Evolutionary conservation across 768 basidiomycete species (phyloP).

Genomic region (Russula dissimulans): DNA sequence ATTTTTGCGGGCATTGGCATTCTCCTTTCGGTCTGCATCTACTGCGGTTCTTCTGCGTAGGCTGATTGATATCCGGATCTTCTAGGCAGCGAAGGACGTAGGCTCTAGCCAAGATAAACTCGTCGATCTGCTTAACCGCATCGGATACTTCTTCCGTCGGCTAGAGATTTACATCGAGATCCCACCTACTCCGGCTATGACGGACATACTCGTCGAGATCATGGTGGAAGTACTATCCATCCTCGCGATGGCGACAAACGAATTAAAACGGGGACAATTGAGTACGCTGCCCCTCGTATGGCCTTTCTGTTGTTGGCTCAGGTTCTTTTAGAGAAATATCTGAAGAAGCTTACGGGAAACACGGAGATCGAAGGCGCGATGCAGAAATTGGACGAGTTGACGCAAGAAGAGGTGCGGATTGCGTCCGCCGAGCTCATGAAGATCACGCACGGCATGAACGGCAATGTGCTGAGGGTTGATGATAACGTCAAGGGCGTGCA

Average conservation of each 20-base stretch:
- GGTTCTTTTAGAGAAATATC: too few relatives aligned
- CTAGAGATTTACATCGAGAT: not conserved
- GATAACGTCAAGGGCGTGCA: too few relatives aligned
- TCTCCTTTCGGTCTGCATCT: not conserved
- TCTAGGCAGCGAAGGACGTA: not conserved
- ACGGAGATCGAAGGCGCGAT: too few relatives aligned
- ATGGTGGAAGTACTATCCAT: slow-evolving; percentile 1
- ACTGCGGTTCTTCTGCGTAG: too few relatives aligned
- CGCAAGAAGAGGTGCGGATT: too few relatives aligned
- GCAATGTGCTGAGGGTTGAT: too few relatives aligned
- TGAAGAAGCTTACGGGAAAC: too few relatives aligned
- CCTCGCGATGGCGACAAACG: not conserved
- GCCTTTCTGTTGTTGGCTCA: too few relatives aligned
- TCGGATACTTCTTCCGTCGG: not conserved
- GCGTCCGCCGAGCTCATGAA: too few relatives aligned
- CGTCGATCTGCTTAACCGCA: not conserved
- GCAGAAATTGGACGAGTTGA: too few relatives aligned
- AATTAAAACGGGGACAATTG: not conserved
- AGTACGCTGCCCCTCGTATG: too few relatives aligned
- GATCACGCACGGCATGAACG: too few relatives aligned
- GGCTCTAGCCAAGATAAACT: not conserved
- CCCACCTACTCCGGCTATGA: not conserved
- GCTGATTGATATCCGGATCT: not conserved
- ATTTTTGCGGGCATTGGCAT: not conserved
- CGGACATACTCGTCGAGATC: not conserved